Evolutionary conservation across 2,329 filamentous ascomycete species (phyloP).

Genomic region (Aureobasidium vineae): DNA sequence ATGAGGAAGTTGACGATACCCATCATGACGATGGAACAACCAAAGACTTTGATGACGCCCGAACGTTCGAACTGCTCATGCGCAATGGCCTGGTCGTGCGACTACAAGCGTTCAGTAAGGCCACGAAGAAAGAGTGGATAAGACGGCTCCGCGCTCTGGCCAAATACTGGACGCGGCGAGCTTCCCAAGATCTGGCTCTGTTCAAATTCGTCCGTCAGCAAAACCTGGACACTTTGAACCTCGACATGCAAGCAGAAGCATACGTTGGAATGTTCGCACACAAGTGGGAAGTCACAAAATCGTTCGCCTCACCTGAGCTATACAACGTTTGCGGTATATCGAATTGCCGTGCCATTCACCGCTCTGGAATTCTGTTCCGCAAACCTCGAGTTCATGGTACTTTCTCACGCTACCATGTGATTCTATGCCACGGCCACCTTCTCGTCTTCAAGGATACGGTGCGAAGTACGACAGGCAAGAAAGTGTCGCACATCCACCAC

Average conservation of each 20-base stretch:
- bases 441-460: constrained; percentile 62
- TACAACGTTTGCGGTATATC: constrained; percentile 68
- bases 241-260: constrained; percentile 65
- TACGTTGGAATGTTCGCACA: constrained; percentile 63
- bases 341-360: constrained; percentile 60
- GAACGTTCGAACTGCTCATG: constrained; percentile 61
- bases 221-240: constrained; percentile 60
- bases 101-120: constrained; percentile 55
- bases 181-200: constrained; percentile 55
- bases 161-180: constrained; percentile 62
- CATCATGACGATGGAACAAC: constrained; percentile 54
- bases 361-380: constrained; percentile 62
- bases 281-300: constrained; percentile 67
- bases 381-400: constrained; percentile 62
- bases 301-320: constrained; percentile 61
- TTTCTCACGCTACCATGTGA: constrained; percentile 60
- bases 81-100: constrained; percentile 61
- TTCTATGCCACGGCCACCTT: constrained; percentile 60
- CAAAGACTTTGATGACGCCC: constrained; percentile 54
- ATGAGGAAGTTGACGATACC: constrained; percentile 48
- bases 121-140: constrained; percentile 62
- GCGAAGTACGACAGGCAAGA: constrained; percentile 54
- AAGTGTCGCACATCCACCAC: constrained; percentile 61
- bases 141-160: constrained; percentile 55
- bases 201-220: constrained; percentile 57